Conservation (phyloP, 805 yeast species). For the Ogataea degrootiae region DNA sequence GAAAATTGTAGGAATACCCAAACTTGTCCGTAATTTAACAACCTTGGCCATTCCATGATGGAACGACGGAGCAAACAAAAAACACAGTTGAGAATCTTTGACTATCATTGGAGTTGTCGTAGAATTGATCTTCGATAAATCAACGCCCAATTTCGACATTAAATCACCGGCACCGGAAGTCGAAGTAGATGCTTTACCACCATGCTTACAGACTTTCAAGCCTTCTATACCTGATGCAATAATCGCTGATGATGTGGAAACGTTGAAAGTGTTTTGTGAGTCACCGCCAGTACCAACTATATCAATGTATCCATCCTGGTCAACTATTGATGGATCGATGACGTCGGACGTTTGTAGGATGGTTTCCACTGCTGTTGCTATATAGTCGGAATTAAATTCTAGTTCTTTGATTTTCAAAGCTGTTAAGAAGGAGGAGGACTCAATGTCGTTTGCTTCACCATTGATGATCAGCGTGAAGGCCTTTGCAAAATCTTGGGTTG, state of each 20-base stretch:
- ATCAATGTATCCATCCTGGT: constrained; percentile 59
- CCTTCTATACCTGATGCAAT: constrained; percentile 83
- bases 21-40: constrained; percentile 65
- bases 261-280: constrained; percentile 95
- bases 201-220: constrained; percentile 84
- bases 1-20: constrained; percentile 92
- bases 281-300: constrained; percentile 99
- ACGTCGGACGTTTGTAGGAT: constrained; percentile 60
- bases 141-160: constrained; percentile 76
- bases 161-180: constrained; percentile 93
- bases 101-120: constrained; percentile 56
- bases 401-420: constrained; percentile 68
- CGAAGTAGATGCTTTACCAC: constrained; percentile 95
- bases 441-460: constrained; percentile 60
- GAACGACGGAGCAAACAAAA: constrained; percentile 87
- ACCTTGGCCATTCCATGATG: constrained; percentile 88
- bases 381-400: constrained; percentile 75
- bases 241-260: constrained; percentile 90
- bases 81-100: constrained; percentile 50
- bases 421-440: constrained; percentile 74
- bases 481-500: constrained; percentile 57
- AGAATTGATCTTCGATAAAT: constrained; percentile 62
- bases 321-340: constrained; percentile 42
- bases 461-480: constrained; percentile 61
- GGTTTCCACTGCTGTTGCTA: constrained; percentile 81